Base-by-base conservation (phyloP, 2,329 filamentous ascomycete genomes). In the Aureobasidium mangrovei region DNA sequence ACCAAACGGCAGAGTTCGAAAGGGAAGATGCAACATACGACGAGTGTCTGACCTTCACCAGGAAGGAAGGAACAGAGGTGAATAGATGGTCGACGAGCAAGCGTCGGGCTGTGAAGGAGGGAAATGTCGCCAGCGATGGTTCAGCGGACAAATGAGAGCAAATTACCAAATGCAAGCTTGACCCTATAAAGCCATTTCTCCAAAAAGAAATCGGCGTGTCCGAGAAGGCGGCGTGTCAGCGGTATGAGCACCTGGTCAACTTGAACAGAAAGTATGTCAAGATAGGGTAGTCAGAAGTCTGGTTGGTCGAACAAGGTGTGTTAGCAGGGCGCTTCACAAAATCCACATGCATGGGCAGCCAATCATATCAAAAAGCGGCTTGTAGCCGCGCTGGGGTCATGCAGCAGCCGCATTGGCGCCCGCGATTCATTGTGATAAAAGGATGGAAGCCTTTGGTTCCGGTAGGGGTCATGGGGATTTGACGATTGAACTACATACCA, bases 261-360 rank as follows among this genome's bases (percentile, higher is more conserved):
- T 32, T 42, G 47, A 40, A 39, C 46, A 49, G 8, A 40, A 42
- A 27, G 8, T 42, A 42, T 41, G 36, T 45, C 40, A 44, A 39
- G 40, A 54, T 54, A 39, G 31, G 41, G 33, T 53, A 29, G 35
- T 6, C 40, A 27, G 4, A 28, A 42, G 31, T 10, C 42, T 54
- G 43, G 53, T 47, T 54, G 53, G 53, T 43, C 31, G 38, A 31
- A 46, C 18, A n/a, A 8, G 24, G 39, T 42, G 18, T 33, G 44
- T 54, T 54, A 54, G 53, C 53, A 38, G 28, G 52, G 52, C 52
- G 52, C 52, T 46, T 54, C 52, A 53, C 40, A 31, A 42, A 44
- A 53, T 38, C 32, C 40, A 53, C 40, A 53, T 44, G 53, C 9
- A 36, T 41, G 5, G 3, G 41, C 33, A 35, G 26, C 38, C 43